These are phyloP conservation scores for Cryptosporidium parvum DNA, from an alignment of 169 alveolate genomes.

Conservation along the genomic window DNA sequence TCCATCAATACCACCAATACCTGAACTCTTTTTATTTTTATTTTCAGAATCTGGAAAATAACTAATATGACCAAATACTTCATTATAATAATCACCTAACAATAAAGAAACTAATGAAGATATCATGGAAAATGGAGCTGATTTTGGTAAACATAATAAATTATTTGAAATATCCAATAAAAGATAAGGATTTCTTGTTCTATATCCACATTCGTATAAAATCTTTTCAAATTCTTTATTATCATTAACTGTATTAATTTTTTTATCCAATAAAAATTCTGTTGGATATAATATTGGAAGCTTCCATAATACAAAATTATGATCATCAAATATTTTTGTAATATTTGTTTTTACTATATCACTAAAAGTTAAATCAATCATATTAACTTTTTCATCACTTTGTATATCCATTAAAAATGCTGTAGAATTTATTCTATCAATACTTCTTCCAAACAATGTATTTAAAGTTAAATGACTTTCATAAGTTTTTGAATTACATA, in stretches of 20 bases:
- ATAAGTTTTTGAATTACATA: constrained; percentile 59
- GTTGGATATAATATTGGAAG: constrained; percentile 49
- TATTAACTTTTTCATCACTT: constrained; percentile 37
- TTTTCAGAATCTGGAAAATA: background rate
- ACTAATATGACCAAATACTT: background rate
- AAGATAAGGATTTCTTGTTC: constrained; percentile 38
- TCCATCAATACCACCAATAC: background rate
- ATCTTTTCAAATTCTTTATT: constrained; percentile 32
- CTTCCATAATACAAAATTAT: constrained; percentile 27
- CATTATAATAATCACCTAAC: background rate
- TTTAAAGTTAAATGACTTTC: constrained; percentile 55
- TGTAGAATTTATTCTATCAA: constrained; percentile 29
- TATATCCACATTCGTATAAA: constrained; percentile 31
- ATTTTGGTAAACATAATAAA: constrained; percentile 33
- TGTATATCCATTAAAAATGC: constrained; percentile 56
- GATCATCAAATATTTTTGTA: constrained; percentile 42
- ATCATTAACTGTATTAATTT: background rate
- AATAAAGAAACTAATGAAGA: constrained; percentile 39
- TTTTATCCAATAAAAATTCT: constrained; percentile 16
- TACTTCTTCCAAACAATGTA: constrained; percentile 51
- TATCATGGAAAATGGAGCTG: constrained; percentile 52
- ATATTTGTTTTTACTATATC: constrained; percentile 69
- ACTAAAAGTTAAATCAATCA: constrained; percentile 56
- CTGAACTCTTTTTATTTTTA: background rate
- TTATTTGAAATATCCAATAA: constrained; percentile 63